phyloP scores from a whole-genome alignment of 495 filamentous ascomycete species.

The Echria macrotheca region DNA sequence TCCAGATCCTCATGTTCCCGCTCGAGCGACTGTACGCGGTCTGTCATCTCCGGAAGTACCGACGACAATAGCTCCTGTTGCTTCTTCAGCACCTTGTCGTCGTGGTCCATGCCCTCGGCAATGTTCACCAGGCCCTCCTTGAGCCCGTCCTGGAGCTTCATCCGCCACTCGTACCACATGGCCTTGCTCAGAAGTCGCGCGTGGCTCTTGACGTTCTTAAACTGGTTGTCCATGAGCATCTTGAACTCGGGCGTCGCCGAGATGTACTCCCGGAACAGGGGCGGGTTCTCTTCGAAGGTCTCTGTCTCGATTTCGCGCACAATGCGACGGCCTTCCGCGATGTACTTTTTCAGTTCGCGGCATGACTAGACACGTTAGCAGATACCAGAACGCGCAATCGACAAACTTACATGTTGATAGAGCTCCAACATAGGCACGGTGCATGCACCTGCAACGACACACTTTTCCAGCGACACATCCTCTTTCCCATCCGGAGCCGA shows the following conservation, averaged over 20 bases:
- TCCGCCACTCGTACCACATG: slow-evolving; percentile 98
- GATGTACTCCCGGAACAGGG: slow-evolving; percentile 86
- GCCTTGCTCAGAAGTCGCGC: slow-evolving; percentile 83
- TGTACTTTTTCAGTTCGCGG: slow-evolving; percentile 89
- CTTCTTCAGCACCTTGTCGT: slow-evolving; percentile 61
- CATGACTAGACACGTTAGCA: slow-evolving; percentile 59
- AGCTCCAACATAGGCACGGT: slow-evolving; percentile 89
- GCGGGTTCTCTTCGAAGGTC: slow-evolving; percentile 80
- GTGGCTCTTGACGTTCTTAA: slow-evolving; percentile 93
- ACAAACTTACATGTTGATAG: slow-evolving; percentile 75
- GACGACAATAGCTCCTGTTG: slow-evolving; percentile 61
- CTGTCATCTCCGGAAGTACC: slow-evolving; percentile 58
- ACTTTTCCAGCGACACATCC: slow-evolving; percentile 59
- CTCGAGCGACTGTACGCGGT: slow-evolving; percentile 53
- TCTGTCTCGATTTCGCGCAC: slow-evolving; percentile 84
- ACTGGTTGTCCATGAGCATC: slow-evolving; percentile 87
- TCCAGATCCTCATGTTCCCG: slow-evolving; percentile 60
- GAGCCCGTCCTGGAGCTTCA: slow-evolving; percentile 79
- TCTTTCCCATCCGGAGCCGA: slow-evolving; percentile 40
- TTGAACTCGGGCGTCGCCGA: slow-evolving; percentile 79
- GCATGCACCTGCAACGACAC: slow-evolving; percentile 83
- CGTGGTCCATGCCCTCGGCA: slow-evolving; percentile 66
- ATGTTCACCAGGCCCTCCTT: slow-evolving; percentile 72
- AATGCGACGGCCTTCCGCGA: slow-evolving; percentile 80
- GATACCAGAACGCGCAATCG: neutral